A percentile compares a stretch with the other conserved stretches of the same genome.
Conservation (phyloP, 1,284 basidiomycete species). For the Gomphus bonarii region DNA sequence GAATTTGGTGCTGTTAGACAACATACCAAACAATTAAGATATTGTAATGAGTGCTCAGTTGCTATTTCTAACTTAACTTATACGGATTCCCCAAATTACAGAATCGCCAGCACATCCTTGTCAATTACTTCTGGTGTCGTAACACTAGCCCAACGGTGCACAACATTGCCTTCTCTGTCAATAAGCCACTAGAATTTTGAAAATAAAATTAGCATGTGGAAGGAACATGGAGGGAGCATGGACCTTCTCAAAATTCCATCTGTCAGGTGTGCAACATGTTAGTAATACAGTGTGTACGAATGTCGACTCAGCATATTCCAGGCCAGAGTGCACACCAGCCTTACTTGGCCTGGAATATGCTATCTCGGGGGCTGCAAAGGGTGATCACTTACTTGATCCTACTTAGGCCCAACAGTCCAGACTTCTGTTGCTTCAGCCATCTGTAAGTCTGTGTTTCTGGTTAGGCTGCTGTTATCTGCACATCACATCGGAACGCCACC, state of each 20-base stretch:
- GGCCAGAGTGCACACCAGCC: not conserved
- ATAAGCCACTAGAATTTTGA: constrained; percentile 36
- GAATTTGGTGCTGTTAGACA: no score
- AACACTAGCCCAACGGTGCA: constrained; percentile 72
- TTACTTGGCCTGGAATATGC: not conserved
- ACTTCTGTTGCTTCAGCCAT: constrained; percentile 75
- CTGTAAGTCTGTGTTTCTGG: constrained; percentile 64
- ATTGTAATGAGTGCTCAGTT: no score
- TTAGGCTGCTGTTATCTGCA: not conserved
- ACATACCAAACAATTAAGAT: no score
- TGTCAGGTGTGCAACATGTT: constrained; percentile 18
- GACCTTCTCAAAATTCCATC: constrained; percentile 72
- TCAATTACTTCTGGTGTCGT: constrained; percentile 64
- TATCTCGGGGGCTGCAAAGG: not conserved
- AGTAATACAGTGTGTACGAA: not conserved
- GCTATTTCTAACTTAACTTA: no score
- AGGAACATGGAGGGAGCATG: not conserved
- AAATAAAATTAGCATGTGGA: not conserved
- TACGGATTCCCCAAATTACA: constrained; percentile 17
- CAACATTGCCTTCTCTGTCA: constrained; percentile 62
- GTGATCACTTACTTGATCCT: constrained; percentile 57
- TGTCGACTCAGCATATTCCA: not conserved
- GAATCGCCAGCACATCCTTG: constrained; percentile 50
- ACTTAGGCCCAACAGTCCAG: constrained; percentile 61
- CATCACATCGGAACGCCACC: not conserved